Evolutionary conservation across 257 asterid species (phyloP).

Genomic region (Thymus mandschuricus): DNA sequence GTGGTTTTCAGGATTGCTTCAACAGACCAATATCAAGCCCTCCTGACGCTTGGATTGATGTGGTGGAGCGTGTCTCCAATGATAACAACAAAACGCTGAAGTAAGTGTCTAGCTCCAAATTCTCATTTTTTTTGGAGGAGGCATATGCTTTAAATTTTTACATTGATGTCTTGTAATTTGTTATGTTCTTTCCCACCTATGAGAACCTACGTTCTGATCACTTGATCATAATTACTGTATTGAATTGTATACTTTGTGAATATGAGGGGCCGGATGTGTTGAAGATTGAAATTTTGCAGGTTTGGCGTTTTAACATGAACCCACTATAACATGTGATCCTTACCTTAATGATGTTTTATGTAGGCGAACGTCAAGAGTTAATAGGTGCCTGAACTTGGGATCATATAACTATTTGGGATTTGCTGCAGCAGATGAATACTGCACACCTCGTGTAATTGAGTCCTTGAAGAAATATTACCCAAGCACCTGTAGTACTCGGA

Average conservation of each 20-base stretch:
- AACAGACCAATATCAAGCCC: constrained; percentile 95
- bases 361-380: constrained; percentile 74
- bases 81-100: constrained; percentile 89
- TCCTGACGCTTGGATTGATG: constrained; percentile 99
- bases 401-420: constrained; percentile 98
- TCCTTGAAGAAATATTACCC: constrained; percentile 71
- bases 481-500: constrained; percentile 94
- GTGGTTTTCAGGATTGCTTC: constrained; percentile 82
- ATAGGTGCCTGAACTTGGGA: constrained; percentile 92
- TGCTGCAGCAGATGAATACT: constrained; percentile 98
- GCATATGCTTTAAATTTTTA: background rate
- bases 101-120: constrained; percentile 44
- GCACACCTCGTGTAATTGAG: constrained; percentile 94
- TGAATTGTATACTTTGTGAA: background rate
- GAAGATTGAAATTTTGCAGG: constrained; percentile 30
- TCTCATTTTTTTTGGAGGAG: background rate
- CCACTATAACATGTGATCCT: background rate
- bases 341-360: constrained; percentile 22
- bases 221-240: background rate
- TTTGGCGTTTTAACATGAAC: background rate
- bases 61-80: constrained; percentile 93
- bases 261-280: background rate
- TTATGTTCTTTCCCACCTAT: background rate
- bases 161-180: background rate
- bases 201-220: background rate